phyloP scores from a whole-genome alignment of 2,329 filamentous ascomycete species.

The Colletotrichum magnum region DNA sequence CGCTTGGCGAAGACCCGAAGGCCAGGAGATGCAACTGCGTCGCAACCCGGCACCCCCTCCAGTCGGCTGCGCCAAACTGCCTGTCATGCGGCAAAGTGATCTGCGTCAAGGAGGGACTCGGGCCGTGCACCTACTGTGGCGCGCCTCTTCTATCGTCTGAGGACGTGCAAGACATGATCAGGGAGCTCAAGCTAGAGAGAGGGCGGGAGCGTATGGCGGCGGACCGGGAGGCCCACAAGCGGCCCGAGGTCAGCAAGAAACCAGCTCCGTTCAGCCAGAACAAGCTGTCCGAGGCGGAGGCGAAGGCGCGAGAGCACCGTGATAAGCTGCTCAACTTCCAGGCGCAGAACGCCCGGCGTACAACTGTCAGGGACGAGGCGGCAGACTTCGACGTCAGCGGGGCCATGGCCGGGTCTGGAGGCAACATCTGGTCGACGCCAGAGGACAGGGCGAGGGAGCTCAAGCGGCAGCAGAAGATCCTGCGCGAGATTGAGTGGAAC shows the following conservation, averaged over 20 bases:
- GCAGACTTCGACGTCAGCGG: constrained; percentile 70
- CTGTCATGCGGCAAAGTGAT: constrained; percentile 94
- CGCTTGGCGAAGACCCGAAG: constrained; percentile 68
- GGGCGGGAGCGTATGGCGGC: constrained; percentile 88
- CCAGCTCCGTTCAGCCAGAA: constrained; percentile 72
- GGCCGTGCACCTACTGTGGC: constrained; percentile 93
- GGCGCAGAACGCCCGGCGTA: constrained; percentile 86
- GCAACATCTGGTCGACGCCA: constrained; percentile 87
- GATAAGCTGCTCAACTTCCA: constrained; percentile 88
- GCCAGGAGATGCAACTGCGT: constrained; percentile 88
- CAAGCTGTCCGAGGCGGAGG: constrained; percentile 69
- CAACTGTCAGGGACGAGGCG: constrained; percentile 89
- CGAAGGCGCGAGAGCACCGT: constrained; percentile 81
- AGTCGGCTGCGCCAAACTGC: constrained; percentile 94
- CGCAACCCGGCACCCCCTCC: constrained; percentile 87
- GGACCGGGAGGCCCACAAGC: constrained; percentile 79
- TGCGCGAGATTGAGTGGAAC: constrained; percentile 90
- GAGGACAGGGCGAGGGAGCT: constrained; percentile 86
- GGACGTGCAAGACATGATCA: constrained; percentile 89
- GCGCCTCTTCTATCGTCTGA: constrained; percentile 77
- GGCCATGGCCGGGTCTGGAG: constrained; percentile 58
- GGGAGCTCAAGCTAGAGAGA: constrained; percentile 85
- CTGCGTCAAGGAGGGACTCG: constrained; percentile 93
- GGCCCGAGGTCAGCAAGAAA: constrained; percentile 74
- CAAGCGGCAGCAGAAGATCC: constrained; percentile 86